phyloP scores from a whole-genome alignment of 345 rosid species.

The Eucalyptus paniculata region DNA sequence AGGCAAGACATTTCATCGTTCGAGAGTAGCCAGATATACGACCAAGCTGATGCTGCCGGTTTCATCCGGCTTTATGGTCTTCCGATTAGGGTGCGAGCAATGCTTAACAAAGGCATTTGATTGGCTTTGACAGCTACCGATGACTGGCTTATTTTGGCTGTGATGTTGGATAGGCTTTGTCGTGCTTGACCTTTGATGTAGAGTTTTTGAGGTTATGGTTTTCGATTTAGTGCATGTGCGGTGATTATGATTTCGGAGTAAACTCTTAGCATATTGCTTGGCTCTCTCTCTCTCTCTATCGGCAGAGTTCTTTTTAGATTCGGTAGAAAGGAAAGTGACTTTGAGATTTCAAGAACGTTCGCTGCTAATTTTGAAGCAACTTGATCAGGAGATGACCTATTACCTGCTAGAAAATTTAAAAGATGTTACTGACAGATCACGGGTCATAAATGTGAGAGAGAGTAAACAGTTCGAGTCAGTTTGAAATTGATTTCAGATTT shows the following conservation, averaged over 20 bases:
- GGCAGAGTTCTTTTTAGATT: neutral
- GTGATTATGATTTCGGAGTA: neutral
- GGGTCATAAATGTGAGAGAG: neutral
- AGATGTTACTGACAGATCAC: neutral
- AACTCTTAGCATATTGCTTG: neutral
- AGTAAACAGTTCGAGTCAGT: neutral
- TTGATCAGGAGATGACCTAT: neutral
- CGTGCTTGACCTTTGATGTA: neutral
- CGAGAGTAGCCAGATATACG: conserved; percentile 70
- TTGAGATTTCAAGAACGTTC: neutral
- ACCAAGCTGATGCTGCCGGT: conserved; percentile 94
- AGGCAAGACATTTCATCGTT: conserved; percentile 85
- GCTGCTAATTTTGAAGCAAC: neutral
- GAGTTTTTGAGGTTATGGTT: neutral
- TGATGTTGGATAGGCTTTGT: neutral
- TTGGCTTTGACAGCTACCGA: neutral
- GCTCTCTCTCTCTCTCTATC: neutral
- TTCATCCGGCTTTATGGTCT: conserved; percentile 73
- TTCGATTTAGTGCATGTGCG: neutral
- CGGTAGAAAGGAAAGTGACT: neutral
- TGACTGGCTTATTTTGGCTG: neutral
- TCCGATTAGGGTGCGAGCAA: conserved; percentile 75
- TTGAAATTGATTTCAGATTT: neutral
- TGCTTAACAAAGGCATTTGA: conserved; percentile 46
- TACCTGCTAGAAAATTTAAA: neutral